Conservation (phyloP, 2,329 filamentous ascomycete genomes). For the Ceratocystis cacaofunesta region DNA sequence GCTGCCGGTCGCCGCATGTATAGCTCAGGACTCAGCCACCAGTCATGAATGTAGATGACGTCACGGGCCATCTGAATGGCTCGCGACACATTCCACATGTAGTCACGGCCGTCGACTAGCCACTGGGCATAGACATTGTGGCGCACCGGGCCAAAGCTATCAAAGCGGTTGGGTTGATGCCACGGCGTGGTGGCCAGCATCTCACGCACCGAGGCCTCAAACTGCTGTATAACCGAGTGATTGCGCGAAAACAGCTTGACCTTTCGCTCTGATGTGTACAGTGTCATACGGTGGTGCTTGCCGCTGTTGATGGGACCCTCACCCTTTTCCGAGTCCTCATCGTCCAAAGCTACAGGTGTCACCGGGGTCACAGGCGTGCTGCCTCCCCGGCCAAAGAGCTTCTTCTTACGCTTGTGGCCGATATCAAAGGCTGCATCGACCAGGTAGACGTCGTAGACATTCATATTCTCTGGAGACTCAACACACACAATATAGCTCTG, state of each 20-base stretch:
- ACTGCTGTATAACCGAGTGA: constrained; percentile 77
- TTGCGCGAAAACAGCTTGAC: constrained; percentile 83
- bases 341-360: constrained; percentile 7
- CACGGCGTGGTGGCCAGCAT: constrained; percentile 76
- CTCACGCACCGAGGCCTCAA: constrained; percentile 78
- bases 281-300: constrained; percentile 70
- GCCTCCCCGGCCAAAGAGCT: constrained; percentile 26
- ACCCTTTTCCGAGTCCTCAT: constrained; percentile 16
- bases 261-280: constrained; percentile 86
- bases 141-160: constrained; percentile 83
- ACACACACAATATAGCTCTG: constrained; percentile 97
- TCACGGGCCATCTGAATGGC: constrained; percentile 95
- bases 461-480: constrained; percentile 97
- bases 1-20: constrained; percentile 88
- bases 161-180: constrained; percentile 72
- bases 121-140: constrained; percentile 81
- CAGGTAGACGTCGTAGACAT: constrained; percentile 97
- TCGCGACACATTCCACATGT: constrained; percentile 98
- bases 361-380: constrained; percentile 16
- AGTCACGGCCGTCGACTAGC: constrained; percentile 91
- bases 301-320: constrained; percentile 14
- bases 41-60: constrained; percentile 97
- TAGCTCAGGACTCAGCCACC: constrained; percentile 94
- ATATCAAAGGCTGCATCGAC: constrained; percentile 79
- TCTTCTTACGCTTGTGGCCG: constrained; percentile 57